Base-by-base conservation (phyloP, 2,329 filamentous ascomycete species). In the Exophiala xenobiotica region DNA sequence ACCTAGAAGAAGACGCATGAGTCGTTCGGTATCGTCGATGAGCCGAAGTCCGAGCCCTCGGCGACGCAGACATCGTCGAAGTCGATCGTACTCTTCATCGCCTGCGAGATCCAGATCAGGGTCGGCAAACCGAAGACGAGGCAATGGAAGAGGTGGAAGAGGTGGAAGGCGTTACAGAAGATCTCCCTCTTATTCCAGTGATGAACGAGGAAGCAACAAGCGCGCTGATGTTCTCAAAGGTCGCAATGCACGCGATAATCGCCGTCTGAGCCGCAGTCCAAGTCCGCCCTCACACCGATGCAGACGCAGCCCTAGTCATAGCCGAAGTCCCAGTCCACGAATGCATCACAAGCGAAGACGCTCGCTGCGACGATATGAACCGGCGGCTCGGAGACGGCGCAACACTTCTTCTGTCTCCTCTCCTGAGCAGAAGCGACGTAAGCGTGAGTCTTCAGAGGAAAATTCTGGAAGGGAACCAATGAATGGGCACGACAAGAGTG, bases 161-260 rank as follows among this genome's bases (percentile, higher is more conserved):
- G 62, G 54, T 39, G 51, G 57, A 51, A 64, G 66, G 58, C 69
- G 70, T 64, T 60, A 65, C 59, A 71, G 70, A 63, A 71, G 70
- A 71, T 72, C 71, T 63, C 70, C 70, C 53, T 72, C 69, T 63
- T 66, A 69, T 61, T 69, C 68, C 57, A 65, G 65, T 63, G 66
- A 68, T 66, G 65, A 70, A 60, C 66, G 72, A 60, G 65, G 58
- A 64, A 68, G 62, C 67, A 69, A 71, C 59, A 67, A 68, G 63
- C 68, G 71, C 59, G 71, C 75, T 78, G 74, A 78, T 75, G 61
- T 73, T 72, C 70, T 67, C 64, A 76, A 75, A 65, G 74, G 63
- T 61, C 65, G 65, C 59, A 66, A 64, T 56, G 61, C 62, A 61
- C 70, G 67, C 60, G 73, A 76, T 63, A 69, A 64, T 60, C 69